Evolutionary conservation across 2,329 filamentous ascomycete genomes (phyloP), one percentile per base, ranked within the genome.

Genomic region (Aspergillus sp.): DNA sequence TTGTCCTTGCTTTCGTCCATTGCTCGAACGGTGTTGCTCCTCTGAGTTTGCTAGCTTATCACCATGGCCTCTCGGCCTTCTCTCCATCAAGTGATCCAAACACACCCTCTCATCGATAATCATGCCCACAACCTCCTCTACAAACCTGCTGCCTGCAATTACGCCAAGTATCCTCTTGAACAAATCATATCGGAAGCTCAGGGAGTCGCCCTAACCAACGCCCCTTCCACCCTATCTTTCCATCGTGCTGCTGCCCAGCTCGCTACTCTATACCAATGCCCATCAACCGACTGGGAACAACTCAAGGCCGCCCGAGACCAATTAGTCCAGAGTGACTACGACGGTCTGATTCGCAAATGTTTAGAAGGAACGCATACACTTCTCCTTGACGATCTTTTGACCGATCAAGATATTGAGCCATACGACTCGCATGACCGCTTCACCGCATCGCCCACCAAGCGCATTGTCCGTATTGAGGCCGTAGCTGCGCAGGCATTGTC

Each of bases 381-480:
- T 11, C 79, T 96, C 1, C 82, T 96, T n/a, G 91, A 95, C 64
- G 90, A 95, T 72, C 88, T 90, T 0, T 75, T 93, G 7, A 81
- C 83, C 52, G 76, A 79, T 14, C 76, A 77, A 2, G 80, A 82
- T 7, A 82, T 85, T 2, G 82, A 89, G 63, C 70, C 79, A 0
- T 90, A 85, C 64, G 68, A 76, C 5, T 89, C 86, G 83, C 87
- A 91, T 68, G 82, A 89, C 68, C 76, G 80, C 21, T 89, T 89
- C 62, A 87, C 87, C 0, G 77, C 79, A 19, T 84, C 84, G 53
- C 77, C 81, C 7, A 89, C 85, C 65, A 90, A 86, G 72, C 84
- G 89, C 25, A 91, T 96, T 54, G 86, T 93, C 17, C 84, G 90
- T 8, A 90, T 96, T 62, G 91, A 96, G 73, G 82, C 85, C 1